phyloP scores from a whole-genome alignment of 495 filamentous ascomycete species.

The Saxophila tyrrhenica region DNA sequence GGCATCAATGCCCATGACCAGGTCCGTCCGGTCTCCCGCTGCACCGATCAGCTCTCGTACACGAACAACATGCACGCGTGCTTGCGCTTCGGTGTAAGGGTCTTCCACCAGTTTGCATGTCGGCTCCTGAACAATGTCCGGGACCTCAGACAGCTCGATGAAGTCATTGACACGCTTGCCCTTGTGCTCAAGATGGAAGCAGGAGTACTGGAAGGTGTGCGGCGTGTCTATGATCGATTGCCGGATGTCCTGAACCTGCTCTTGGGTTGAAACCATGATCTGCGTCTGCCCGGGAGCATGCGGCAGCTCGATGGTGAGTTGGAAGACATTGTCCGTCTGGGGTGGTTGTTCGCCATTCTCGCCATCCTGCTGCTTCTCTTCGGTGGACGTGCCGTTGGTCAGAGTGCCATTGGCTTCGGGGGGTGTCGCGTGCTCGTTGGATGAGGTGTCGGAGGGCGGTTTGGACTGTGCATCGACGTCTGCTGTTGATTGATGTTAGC shows the following conservation, averaged over 20 bases:
- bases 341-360: conserved; percentile 1
- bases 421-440: conserved; percentile 15
- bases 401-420: conserved; percentile 5
- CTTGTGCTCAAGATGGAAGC: conserved; percentile 91
- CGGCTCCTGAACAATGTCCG: conserved; percentile 60
- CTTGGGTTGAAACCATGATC: conserved; percentile 84
- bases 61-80: conserved; percentile 82
- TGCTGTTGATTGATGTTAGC: background rate
- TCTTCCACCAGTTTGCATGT: conserved; percentile 80
- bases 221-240: conserved; percentile 93
- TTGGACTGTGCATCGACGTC: background rate
- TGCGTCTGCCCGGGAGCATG: conserved; percentile 67
- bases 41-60: conserved; percentile 88
- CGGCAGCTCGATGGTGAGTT: conserved; percentile 73
- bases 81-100: conserved; percentile 97
- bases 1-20: conserved; percentile 75
- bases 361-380: conserved; percentile 8
- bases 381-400: conserved; percentile 5
- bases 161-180: conserved; percentile 87
- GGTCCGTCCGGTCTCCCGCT: conserved; percentile 76
- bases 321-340: conserved; percentile 44
- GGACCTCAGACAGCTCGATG: conserved; percentile 80
- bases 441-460: background rate
- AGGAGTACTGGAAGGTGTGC: conserved; percentile 91
- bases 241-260: conserved; percentile 94